Base-by-base conservation (phyloP, 306 rosid species). In the Geum urbanum region DNA sequence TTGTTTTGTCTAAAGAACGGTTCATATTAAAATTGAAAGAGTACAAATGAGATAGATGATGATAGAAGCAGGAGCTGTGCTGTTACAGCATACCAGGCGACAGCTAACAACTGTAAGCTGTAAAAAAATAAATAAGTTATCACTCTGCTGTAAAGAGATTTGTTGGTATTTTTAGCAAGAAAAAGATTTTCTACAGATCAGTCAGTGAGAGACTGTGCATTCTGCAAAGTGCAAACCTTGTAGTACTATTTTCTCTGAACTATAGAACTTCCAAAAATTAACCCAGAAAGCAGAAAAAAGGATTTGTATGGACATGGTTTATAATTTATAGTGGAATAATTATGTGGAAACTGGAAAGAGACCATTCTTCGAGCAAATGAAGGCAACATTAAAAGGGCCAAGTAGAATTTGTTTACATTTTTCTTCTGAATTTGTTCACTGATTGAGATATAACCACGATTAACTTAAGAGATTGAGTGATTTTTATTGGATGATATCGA, bases 381-480 rank as follows among this genome's bases (percentile, higher is more conserved):
- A 54, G 9, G n/a, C 22, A 5, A 50, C 10, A 13, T 6, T 0
- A 47, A 60, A 13, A 35, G n/a, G 32, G 32, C 2, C 32, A 27
- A 27, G n/a, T n/a, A n/a, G n/a, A n/a, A n/a, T n/a, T n/a, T n/a
- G n/a, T n/a, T n/a, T n/a, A n/a, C n/a, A n/a, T n/a, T n/a, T n/a
- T n/a, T n/a, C n/a, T n/a, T n/a, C n/a, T n/a, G n/a, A n/a, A n/a
- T n/a, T n/a, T n/a, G n/a, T 27, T 27, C 32, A 27, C 2, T 27
- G 32, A 2, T 27, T 27, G 32, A 27, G 32, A 27, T 27, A 27
- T 71, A 14, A 19, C 63, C 72, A 1, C 64, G 68, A 74, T 59
- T 70, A 40, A 24, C 72, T 22, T 71, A 60, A 66, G 16, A 9
- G 27, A 45, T 53, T 6, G 22, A 20, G 62, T 52, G 63, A 64